Evolutionary conservation across 192 early-diverging fungal species (phyloP).

Genomic region (Geosiphon pyriformis): DNA sequence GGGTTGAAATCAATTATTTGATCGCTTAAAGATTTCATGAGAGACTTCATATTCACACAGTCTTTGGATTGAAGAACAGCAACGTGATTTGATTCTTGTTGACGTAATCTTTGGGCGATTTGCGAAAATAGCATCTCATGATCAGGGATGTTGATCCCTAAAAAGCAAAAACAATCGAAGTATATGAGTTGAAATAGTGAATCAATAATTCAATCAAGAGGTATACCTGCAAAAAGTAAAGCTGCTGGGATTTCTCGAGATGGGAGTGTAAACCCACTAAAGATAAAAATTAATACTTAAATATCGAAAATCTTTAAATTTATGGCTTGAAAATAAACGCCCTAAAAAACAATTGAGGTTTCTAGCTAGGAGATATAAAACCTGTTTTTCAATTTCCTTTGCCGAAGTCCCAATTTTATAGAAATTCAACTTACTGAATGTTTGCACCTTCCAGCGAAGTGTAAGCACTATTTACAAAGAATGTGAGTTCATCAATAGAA

Average conservation of each 20-base stretch:
- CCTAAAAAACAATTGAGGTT: background rate
- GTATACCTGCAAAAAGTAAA: background rate
- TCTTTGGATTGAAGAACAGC: constrained; percentile 65
- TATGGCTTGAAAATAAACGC: background rate
- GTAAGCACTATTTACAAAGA: background rate
- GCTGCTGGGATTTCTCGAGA: constrained; percentile 2
- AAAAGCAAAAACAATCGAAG: constrained; percentile 48
- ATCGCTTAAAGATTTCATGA: constrained; percentile 63
- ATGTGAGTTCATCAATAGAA: background rate
- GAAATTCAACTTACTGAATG: constrained; percentile 1
- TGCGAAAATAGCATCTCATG: constrained; percentile 66
- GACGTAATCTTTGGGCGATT: constrained; percentile 44
- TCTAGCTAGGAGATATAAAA: no score
- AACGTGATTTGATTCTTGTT: constrained; percentile 34
- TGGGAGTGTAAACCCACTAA: background rate
- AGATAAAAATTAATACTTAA: background rate
- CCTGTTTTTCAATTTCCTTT: background rate
- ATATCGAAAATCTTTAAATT: background rate
- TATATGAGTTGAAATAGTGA: background rate
- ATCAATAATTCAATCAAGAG: background rate
- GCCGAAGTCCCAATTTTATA: no score
- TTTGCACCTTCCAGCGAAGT: background rate
- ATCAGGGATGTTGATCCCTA: constrained; percentile 69
- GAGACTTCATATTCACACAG: constrained; percentile 55
- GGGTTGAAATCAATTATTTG: constrained; percentile 48